Base-by-base conservation (phyloP, 2,329 filamentous ascomycete genomes). In the Hypoxylon sp. region DNA sequence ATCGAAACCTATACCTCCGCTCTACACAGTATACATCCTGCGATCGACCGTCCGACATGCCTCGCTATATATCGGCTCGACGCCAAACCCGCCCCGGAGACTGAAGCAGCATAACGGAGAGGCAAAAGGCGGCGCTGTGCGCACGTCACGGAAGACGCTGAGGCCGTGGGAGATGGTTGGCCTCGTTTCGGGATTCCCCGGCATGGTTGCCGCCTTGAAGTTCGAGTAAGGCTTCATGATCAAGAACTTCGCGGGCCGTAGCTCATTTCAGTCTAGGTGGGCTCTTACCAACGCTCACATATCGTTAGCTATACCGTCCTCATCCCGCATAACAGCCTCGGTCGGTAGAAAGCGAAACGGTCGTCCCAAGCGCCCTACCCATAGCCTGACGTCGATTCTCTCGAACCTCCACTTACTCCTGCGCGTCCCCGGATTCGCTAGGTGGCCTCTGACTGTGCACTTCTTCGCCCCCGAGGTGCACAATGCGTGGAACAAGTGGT, bases 11-110 rank as follows among this genome's bases (percentile, higher is more conserved):
- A 91, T 98, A 18, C 94, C 94, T 8, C 88, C 93, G 1, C 88
- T 97, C 64, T 98, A 98, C 72, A 92, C 91, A 66, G 96, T 95
- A 72, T 98, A 99, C 73, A 84, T 98, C 13, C 84, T 98, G 29
- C 89, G 93, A 17, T 97, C 94, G 0, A 92, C 88, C 0, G 82
- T 92, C 8, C 83, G 85, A 41, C 87, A 86, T 70, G 81, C 83
- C 23, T 86, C 83, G 2, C 81, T 94, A 23, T 99, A 99, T 74
- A 89, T 98, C 51, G 95, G 95, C 49, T 96, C 91, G 38, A 98
- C 95, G 1, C 93, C 93, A 0, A 87, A 97, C 70, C 94, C 95
- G 37, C 86, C 87, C 1, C 84, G 94, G 57, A 89, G 95, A 11
- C 81, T 98, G 20, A 87, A 86, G 60, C 95, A 98, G 73, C 95